A percentile compares a stretch with the other conserved stretches of the same genome.
Conservation (phyloP, 2,329 filamentous ascomycete genomes). For the Pseudogymnoascus sp. region DNA sequence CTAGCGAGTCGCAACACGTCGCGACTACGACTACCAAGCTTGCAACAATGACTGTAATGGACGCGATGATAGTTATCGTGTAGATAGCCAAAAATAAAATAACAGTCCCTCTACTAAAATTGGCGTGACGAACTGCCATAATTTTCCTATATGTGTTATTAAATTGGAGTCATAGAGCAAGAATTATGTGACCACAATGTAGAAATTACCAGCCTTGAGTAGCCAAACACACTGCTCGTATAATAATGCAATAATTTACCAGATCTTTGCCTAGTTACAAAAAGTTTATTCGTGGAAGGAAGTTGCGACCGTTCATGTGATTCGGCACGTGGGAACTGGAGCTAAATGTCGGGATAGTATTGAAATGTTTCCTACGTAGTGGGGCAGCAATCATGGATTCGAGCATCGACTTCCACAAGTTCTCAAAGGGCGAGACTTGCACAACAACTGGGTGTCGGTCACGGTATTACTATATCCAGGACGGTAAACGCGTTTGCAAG, state of each 20-base stretch:
- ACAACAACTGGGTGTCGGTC: constrained; percentile 56
- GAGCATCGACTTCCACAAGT: constrained; percentile 29
- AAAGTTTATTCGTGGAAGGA: neutral
- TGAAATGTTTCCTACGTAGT: neutral
- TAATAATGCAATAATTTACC: neutral
- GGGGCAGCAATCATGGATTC: constrained; percentile 23
- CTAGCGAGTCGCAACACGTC: neutral
- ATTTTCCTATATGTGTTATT: neutral
- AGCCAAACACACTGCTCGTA: neutral
- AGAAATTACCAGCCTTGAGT: neutral
- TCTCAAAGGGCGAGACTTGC: constrained; percentile 41
- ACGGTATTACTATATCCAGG: constrained; percentile 50
- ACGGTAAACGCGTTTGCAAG: constrained; percentile 59
- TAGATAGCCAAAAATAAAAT: constrained; percentile 1
- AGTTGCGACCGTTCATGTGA: neutral
- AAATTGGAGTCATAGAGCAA: neutral
- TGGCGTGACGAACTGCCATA: neutral
- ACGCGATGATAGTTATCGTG: neutral
- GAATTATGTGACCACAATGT: neutral
- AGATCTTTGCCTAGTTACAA: neutral
- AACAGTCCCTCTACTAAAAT: neutral
- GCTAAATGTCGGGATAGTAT: neutral
- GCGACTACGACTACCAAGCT: neutral
- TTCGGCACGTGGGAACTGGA: neutral
- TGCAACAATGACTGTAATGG: neutral